Evolutionary conservation across 23 red algal species (phyloP), one percentile per base, ranked within the genome.

Genomic region (Cyanidiococcus yangmingshanensis): DNA sequence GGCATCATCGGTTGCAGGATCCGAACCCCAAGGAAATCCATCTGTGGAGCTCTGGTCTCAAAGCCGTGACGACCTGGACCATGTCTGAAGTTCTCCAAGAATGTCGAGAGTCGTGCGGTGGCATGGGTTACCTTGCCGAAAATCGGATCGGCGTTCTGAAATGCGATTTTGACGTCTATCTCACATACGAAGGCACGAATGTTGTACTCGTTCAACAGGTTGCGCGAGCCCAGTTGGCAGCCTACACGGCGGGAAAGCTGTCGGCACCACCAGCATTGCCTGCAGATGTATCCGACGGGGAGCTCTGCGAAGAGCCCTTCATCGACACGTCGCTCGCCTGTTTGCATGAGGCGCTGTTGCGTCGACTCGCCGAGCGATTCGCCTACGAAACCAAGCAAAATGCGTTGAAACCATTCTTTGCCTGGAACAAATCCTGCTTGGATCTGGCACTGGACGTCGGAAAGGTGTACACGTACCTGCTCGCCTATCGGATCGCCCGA

Each of bases 161-260:
- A 41, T 77, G 75, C 34, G 82, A 85, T 76, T 80, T 77, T 24
- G 89, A 97, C 68, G 88, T 97, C 24, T 85, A 80, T 59, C 38
- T 89, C 12, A 97, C 88, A 29, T 97, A 90, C 79, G 93, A 97
- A 37, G 93, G 93, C 24, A 87, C 79, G 37, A 97, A 97, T 80
- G 59, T 45, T 29, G 93, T 97, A 2, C 81, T 97, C 57, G 37
- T 90, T 74, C 87, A 91, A 38, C 88, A 88, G 63, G 93, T 91
- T n/a, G 85, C 76, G 16, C 87, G 87, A 75, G 75, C 58, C 16
- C 68, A 87, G n/a, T 75, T 93, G 0, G 79, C 75, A 1, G 85
- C 63, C 16, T 71, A 71, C 63, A 29, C 32, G 12, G n/a, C n/a
- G 7, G 63, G 63, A 29, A 25, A 71, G 63, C 32, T 32, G 21